Evolutionary conservation across 164 flowering plant genomes (phyloP), one percentile per base, ranked within the genome.

Genomic region (Umbellularia californica): DNA sequence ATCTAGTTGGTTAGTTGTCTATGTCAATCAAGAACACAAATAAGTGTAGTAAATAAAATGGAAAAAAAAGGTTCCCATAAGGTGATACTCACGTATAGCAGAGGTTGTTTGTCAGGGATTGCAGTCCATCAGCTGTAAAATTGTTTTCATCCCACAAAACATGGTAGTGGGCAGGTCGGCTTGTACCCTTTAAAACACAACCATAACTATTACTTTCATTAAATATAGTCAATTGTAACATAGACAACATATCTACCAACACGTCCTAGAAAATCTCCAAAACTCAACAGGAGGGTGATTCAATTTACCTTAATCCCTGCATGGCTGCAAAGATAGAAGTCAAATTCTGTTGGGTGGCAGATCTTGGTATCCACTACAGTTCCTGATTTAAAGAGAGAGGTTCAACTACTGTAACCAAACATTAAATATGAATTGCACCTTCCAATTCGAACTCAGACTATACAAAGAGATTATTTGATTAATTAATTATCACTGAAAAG

Each of bases 301-400:
- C 28, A 30, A 28, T 13, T 70, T 76, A 90, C 96, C 87, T 91
- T 90, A 55, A 90, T 88, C 19, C 96, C 96, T 74, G 96, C 96
- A 87, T 89, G 93, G 70, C 91, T 88, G 75, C 93, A 89, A 4
- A 89, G 82, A 22, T 88, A 89, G 70, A 89, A 89, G 52, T 89
- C 93, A 70, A 89, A 89, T 35, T 89, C 93, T 1, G 91, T 88
- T 1, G 93, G 93, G 76, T 91, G 96, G 68, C 96, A 91, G n/a
- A 91, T 91, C 81, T 86, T 90, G 27, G 96, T 88, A 76, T 91
- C 96, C 7, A 91, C 93, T 22, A 91, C 93, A 14, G 96, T 91
- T 55, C 96, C 96, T 91, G 88, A 72, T 25, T 25, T 15, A 13
- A 65, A 50, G 14, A n/a, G n/a, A 33, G 14, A 17, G 22, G 50